Percentiles rank a stretch among this genome's conserved stretches.
Conservation (phyloP, 441 rosid species). For the Eruca vesicaria region DNA sequence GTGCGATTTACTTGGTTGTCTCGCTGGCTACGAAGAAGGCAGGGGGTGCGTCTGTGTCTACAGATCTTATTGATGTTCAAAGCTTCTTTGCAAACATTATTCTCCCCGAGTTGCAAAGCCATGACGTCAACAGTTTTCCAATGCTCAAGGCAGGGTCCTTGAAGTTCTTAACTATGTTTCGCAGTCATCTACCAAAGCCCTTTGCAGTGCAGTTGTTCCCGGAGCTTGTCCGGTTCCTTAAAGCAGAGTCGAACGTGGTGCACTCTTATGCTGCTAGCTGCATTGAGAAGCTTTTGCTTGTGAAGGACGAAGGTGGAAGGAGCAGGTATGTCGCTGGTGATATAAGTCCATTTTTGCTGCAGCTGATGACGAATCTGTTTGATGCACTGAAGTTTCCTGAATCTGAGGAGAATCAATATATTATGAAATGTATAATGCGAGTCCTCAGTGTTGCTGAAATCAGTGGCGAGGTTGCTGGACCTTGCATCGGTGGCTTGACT, state of each 20-base stretch:
- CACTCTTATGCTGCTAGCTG: conserved; percentile 97
- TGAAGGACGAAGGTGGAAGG: conserved; percentile 73
- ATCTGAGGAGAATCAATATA: conserved; percentile 91
- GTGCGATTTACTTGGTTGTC: conserved; percentile 90
- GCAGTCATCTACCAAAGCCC: conserved; percentile 66
- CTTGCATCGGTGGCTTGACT: conserved; percentile 79
- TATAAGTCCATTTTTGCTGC: conserved; percentile 53
- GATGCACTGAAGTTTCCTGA: conserved; percentile 73
- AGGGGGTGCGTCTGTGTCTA: conserved; percentile 75
- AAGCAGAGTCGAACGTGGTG: conserved; percentile 83
- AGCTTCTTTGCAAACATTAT: conserved; percentile 72
- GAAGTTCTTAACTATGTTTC: conserved; percentile 80
- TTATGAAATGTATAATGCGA: conserved; percentile 97
- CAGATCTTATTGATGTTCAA: conserved; percentile 85
- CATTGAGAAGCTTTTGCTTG: conserved; percentile 85
- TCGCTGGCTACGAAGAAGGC: conserved; percentile 88
- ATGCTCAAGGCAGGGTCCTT: conserved; percentile 96
- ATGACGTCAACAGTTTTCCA: conserved; percentile 68
- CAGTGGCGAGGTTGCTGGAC: conserved; percentile 67
- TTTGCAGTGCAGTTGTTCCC: conserved; percentile 67
- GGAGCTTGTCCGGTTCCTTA: conserved; percentile 69
- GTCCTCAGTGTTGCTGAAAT: conserved; percentile 84
- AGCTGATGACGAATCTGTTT: conserved; percentile 72
- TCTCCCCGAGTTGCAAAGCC: conserved; percentile 81
- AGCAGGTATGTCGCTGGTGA: conserved; percentile 64